These are phyloP conservation scores for Penicillium salamii DNA, from an alignment of 495 filamentous ascomycete species.

Conservation along the genomic window DNA sequence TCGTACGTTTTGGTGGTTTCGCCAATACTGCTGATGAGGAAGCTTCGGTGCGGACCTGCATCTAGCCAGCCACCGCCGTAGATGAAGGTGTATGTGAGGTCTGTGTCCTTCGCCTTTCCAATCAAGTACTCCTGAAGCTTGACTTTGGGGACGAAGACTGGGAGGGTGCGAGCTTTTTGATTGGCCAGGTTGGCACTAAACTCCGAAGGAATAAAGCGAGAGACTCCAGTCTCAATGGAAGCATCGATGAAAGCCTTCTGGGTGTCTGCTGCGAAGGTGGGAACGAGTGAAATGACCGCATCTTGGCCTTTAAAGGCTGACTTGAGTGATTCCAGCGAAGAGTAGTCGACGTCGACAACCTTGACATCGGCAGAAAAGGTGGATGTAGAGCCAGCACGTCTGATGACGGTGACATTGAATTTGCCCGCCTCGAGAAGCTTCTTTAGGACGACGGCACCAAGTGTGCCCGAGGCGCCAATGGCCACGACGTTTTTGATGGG, in stretches of 20 bases:
- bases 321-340: slow-evolving; percentile 49
- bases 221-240: slow-evolving; percentile 55
- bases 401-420: slow-evolving; percentile 59
- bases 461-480: too few species aligned
- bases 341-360: slow-evolving; percentile 59
- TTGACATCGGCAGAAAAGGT: slow-evolving; percentile 38
- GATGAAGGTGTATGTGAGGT: too few species aligned
- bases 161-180: too few species aligned
- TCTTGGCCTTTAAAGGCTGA: slow-evolving; percentile 46
- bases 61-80: too few species aligned
- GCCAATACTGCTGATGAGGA: too few species aligned
- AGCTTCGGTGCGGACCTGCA: too few species aligned
- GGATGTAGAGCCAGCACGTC: slow-evolving; percentile 36
- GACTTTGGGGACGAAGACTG: too few species aligned
- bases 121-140: too few species aligned
- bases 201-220: slow-evolving; percentile 48
- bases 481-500: too few species aligned
- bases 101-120: too few species aligned
- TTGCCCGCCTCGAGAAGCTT: slow-evolving; percentile 26
- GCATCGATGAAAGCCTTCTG: slow-evolving; percentile 58
- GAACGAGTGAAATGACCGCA: slow-evolving; percentile 41
- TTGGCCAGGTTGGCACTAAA: slow-evolving; percentile 31
- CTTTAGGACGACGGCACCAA: slow-evolving; percentile 37
- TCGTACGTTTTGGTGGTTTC: too few species aligned
- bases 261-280: slow-evolving; percentile 29